These are phyloP conservation scores for Thelonectria blattea DNA, from an alignment of 2,329 filamentous ascomycete species.

Conservation along the genomic window DNA sequence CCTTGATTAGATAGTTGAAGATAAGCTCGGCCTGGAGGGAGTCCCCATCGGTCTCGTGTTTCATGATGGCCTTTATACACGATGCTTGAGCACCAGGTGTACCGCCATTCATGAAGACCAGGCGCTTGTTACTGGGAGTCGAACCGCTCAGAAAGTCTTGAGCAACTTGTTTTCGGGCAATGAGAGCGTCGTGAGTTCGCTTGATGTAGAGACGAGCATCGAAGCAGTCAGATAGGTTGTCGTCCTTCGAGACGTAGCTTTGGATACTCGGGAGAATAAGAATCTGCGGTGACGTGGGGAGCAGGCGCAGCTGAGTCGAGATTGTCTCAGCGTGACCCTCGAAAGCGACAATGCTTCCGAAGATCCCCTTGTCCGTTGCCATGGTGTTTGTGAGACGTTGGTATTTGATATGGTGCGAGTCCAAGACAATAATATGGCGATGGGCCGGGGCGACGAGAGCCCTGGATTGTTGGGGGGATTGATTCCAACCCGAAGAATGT, in stretches of 20 bases:
- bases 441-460: conserved; percentile 7
- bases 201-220: conserved; percentile 50
- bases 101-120: conserved; percentile 68
- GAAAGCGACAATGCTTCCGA: conserved; percentile 63
- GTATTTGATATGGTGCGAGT: conserved; percentile 20
- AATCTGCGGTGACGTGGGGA: conserved; percentile 64
- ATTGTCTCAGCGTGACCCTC: conserved; percentile 63
- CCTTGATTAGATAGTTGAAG: conserved; percentile 57
- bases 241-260: conserved; percentile 48
- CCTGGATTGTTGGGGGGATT: conserved; percentile 26
- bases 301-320: conserved; percentile 64
- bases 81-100: conserved; percentile 59
- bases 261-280: conserved; percentile 61
- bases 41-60: conserved; percentile 58
- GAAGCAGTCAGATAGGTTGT: conserved; percentile 38
- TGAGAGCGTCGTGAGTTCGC: conserved; percentile 57
- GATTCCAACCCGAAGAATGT: conserved; percentile 13
- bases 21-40: conserved; percentile 55
- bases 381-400: conserved; percentile 32
- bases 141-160: conserved; percentile 57
- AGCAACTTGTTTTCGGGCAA: conserved; percentile 55
- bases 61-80: conserved; percentile 61
- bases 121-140: conserved; percentile 53
- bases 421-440: conserved; percentile 11
- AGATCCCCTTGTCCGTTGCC: conserved; percentile 32